Percentiles rank a stretch among this genome's conserved stretches.
Evolutionary conservation across 176 grass and related monocot species (phyloP).

Genomic region (Poa annua): DNA sequence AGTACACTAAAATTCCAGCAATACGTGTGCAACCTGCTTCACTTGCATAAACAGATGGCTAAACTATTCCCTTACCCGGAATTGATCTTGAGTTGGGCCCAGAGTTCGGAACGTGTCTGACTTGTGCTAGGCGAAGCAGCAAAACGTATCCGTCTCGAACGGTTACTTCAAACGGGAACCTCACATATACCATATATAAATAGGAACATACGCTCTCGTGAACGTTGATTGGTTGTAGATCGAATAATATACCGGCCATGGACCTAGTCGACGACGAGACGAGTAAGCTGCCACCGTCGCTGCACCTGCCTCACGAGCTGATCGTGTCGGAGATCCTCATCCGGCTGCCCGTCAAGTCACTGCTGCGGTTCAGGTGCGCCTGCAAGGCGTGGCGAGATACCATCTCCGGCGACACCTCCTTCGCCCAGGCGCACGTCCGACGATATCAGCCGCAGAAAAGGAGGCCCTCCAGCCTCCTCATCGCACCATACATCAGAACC

Average conservation of each 20-base stretch:
- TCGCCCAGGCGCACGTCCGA: neutral
- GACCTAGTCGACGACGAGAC: neutral
- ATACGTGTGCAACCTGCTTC: no score
- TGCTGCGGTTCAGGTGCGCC: neutral
- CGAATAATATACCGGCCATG: neutral
- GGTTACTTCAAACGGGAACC: no score
- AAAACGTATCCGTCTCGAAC: neutral
- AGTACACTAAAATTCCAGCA: no score
- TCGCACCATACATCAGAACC: neutral
- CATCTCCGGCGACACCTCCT: neutral
- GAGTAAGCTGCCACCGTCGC: neutral
- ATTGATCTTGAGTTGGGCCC: no score
- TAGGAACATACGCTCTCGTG: no score
- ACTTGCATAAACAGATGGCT: no score
- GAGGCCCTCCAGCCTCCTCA: neutral
- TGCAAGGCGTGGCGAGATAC: conserved; percentile 14
- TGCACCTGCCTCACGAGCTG: neutral
- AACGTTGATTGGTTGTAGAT: neutral
- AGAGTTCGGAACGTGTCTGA: neutral
- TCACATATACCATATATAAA: no score
- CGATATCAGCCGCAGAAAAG: neutral
- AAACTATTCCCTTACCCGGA: neutral
- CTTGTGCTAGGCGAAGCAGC: neutral
- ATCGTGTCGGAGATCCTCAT: conserved; percentile 2
- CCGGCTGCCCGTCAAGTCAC: neutral